Base-by-base conservation (phyloP, 2,329 filamentous ascomycete genomes). In the Pestalotiopsis sp. region DNA sequence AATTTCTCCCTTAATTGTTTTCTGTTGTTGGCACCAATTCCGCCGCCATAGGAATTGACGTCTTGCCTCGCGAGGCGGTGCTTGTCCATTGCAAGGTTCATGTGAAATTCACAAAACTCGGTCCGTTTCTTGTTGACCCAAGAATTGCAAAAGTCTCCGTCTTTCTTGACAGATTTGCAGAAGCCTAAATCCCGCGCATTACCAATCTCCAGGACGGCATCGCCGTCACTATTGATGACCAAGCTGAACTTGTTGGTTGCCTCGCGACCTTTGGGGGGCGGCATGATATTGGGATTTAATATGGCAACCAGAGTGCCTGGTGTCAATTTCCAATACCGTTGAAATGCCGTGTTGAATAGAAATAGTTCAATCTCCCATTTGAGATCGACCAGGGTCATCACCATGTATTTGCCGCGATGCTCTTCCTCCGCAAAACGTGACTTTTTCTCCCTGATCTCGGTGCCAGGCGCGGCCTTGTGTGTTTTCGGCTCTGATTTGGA, bases 101-200 rank as follows among this genome's bases (percentile, higher is more conserved):
- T 90, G 80, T 99, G 96, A 74, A 92, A 99, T 72, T 97, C 94
- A 81, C 96, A 99, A 78, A 92, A 93, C 74, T 97, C 91, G 0
- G 95, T 97, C 75, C 94, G 93, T 66, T 94, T 90, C 72, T 89
- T 90, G 79, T 99, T 95, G 69, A 99, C 86, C 96, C 96, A 99
- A 36, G 88, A 83, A 41, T 88, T 90, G 79, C 96, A 99, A 61
- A 87, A 83, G 68, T 92, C 87, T 52, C 96, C 95, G 77, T 98
- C 94, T 76, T 93, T 95, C 78, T 93, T 94, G 71, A 94, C 83
- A 6, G 91, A 90, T 77, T 95, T 94, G 81, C 96, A 99, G 78
- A 92, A 97, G 1, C 93, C 94, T 2, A 99, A 83, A 79, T 99
- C 95, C 62, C 94, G 87, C 12, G 95, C 90, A 25, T 86, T 89